Conservation (phyloP, 1,284 basidiomycete species). For the Phellinidium pouzarii region DNA sequence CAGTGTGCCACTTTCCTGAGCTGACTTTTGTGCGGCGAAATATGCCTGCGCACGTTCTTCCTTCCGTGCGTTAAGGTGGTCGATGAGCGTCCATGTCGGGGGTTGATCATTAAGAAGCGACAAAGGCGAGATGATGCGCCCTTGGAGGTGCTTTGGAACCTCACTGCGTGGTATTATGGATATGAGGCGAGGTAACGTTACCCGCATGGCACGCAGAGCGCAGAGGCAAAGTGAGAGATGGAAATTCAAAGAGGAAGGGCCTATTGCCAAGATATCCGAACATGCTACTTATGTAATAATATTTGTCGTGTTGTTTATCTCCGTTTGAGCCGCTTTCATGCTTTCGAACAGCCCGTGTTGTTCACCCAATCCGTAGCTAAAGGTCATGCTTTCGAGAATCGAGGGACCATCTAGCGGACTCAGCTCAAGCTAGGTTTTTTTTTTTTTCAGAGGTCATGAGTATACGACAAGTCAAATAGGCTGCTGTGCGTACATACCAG, state of each 20-base stretch:
- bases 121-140: slow-evolving; percentile 3
- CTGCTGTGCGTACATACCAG: slow-evolving; percentile 41
- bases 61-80: slow-evolving; percentile 13
- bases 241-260: slow-evolving; percentile 6
- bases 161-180: slow-evolving; percentile 7
- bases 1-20: neutral
- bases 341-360: slow-evolving; percentile 64
- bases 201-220: slow-evolving; percentile 7
- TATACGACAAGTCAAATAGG: slow-evolving; percentile 1
- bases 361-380: slow-evolving; percentile 79
- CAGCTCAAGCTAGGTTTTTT: slow-evolving; percentile 50
- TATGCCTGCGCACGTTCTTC: neutral
- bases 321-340: slow-evolving; percentile 35
- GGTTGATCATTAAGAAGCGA: neutral
- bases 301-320: no score
- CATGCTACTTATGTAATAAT: no score
- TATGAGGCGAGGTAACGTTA: slow-evolving; percentile 8
- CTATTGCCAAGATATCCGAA: slow-evolving; percentile 20
- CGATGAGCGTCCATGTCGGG: slow-evolving; percentile 12
- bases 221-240: neutral
- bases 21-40: neutral
- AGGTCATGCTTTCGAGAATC: slow-evolving; percentile 63
- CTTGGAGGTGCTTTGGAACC: slow-evolving; percentile 6
- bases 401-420: slow-evolving; percentile 37
- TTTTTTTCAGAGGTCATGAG: neutral